These are phyloP conservation scores for Pseudotulostoma volvatum DNA, from an alignment of 495 filamentous ascomycete species.

Conservation along the genomic window DNA sequence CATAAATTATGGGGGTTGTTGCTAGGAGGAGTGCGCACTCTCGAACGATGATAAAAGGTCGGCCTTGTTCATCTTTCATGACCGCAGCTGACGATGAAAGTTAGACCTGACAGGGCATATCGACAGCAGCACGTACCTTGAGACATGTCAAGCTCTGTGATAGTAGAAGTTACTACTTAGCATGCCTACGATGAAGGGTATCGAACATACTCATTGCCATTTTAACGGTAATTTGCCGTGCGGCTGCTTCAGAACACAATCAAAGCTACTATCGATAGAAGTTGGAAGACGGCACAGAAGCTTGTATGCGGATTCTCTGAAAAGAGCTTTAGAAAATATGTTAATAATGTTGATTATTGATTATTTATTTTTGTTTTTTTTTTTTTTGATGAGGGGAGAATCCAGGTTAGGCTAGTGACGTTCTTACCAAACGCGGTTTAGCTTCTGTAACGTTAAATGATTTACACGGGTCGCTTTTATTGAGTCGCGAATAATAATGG, in stretches of 20 bases:
- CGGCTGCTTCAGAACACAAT: conserved; percentile 12
- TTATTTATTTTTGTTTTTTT: too few species aligned
- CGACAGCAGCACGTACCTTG: conserved; percentile 53
- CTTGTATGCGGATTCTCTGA: too few species aligned
- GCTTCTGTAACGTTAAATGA: too few species aligned
- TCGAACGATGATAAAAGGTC: conserved; percentile 95
- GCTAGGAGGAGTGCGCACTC: conserved; percentile 48
- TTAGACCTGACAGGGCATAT: too few species aligned
- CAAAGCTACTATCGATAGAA: not conserved
- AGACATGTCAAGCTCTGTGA: conserved; percentile 56
- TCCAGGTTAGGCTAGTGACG: conserved; percentile 16
- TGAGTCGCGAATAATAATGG: too few species aligned
- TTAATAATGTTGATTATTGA: too few species aligned
- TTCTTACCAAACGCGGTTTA: conserved; percentile 23
- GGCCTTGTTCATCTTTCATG: conserved; percentile 84
- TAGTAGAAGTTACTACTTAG: conserved; percentile 12
- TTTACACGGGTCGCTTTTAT: too few species aligned
- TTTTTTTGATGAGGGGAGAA: too few species aligned
- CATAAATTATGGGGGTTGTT: not conserved
- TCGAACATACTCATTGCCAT: conserved; percentile 50
- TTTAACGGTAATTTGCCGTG: conserved; percentile 27
- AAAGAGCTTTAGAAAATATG: too few species aligned
- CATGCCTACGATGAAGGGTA: conserved; percentile 22
- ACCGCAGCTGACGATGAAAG: conserved; percentile 38
- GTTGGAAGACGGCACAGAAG: too few species aligned